Conservation (phyloP, 768 basidiomycete species). For the Psilocybe cyanescens region DNA sequence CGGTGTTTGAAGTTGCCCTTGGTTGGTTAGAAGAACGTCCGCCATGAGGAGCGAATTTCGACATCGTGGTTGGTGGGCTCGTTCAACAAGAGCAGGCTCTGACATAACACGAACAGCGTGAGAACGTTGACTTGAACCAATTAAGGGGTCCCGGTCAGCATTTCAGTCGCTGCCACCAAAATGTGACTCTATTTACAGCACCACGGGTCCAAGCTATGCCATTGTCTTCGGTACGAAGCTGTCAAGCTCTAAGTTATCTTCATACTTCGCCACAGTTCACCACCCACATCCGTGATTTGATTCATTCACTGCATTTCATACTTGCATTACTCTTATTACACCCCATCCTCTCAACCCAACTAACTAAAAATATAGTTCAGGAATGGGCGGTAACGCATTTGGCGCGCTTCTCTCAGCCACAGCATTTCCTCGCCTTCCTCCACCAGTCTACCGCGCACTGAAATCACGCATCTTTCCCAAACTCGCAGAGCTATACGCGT, state of each 20-base stretch:
- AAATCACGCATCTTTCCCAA: conserved; percentile 48
- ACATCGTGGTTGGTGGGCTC: conserved; percentile 48
- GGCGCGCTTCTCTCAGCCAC: conserved; percentile 40
- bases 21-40: conserved; percentile 60
- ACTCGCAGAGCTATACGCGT: conserved; percentile 49
- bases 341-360: background rate
- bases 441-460: conserved; percentile 51
- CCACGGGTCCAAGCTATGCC: background rate
- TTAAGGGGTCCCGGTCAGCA: background rate
- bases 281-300: background rate
- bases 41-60: conserved; percentile 79
- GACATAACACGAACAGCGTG: background rate
- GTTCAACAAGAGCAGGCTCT: background rate
- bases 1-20: conserved; percentile 63
- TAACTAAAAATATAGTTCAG: background rate
- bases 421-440: conserved; percentile 67
- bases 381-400: conserved; percentile 79
- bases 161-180: too few relatives aligned
- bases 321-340: background rate
- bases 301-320: background rate
- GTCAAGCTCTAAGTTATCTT: background rate
- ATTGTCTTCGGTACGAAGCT: background rate
- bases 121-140: background rate
- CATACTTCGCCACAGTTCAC: background rate
- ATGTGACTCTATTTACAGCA: background rate